These are phyloP conservation scores for Dentipellis fragilis DNA, from an alignment of 768 basidiomycete genomes.

Conservation along the genomic window DNA sequence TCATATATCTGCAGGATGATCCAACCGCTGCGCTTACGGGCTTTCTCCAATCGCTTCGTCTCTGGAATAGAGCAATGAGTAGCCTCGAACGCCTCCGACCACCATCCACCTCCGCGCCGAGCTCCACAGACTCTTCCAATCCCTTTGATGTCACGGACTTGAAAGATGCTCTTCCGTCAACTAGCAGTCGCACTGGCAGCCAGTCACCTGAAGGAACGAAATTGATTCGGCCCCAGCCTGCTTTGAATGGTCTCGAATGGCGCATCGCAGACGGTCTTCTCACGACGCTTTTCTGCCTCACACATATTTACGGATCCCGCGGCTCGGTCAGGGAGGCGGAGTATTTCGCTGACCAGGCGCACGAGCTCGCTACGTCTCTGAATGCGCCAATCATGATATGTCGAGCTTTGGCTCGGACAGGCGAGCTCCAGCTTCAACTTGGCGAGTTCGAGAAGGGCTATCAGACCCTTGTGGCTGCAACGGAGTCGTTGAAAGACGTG, in stretches of 20 bases:
- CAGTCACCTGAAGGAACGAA: slow-evolving; percentile 10
- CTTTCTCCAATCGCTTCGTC: slow-evolving; percentile 58
- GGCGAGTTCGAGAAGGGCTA: slow-evolving; percentile 49
- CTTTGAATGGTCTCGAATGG: slow-evolving; percentile 61
- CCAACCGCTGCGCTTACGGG: slow-evolving; percentile 43
- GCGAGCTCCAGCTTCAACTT: slow-evolving; percentile 61
- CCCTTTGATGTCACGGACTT: slow-evolving; percentile 46
- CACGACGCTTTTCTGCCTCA: slow-evolving; percentile 52
- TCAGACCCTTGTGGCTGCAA: slow-evolving; percentile 41
- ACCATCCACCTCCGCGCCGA: slow-evolving; percentile 15
- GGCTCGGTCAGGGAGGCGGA: slow-evolving; percentile 82
- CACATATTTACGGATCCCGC: slow-evolving; percentile 52
- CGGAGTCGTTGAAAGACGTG: slow-evolving; percentile 33
- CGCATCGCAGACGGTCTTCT: slow-evolving; percentile 65
- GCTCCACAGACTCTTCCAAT: slow-evolving; percentile 32
- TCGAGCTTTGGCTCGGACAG: slow-evolving; percentile 56
- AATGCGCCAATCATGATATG: slow-evolving; percentile 56
- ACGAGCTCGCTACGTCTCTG: slow-evolving; percentile 59
- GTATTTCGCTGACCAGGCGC: slow-evolving; percentile 72
- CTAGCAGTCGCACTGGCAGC: slow-evolving; percentile 14
- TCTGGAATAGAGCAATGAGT: slow-evolving; percentile 77
- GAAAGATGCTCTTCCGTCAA: slow-evolving; percentile 31
- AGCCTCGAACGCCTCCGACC: slow-evolving; percentile 51
- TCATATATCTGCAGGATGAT: slow-evolving; percentile 41
- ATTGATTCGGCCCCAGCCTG: slow-evolving; percentile 17